Base-by-base conservation (phyloP, 352 stramenopile species). In the Pythium brassicae region DNA sequence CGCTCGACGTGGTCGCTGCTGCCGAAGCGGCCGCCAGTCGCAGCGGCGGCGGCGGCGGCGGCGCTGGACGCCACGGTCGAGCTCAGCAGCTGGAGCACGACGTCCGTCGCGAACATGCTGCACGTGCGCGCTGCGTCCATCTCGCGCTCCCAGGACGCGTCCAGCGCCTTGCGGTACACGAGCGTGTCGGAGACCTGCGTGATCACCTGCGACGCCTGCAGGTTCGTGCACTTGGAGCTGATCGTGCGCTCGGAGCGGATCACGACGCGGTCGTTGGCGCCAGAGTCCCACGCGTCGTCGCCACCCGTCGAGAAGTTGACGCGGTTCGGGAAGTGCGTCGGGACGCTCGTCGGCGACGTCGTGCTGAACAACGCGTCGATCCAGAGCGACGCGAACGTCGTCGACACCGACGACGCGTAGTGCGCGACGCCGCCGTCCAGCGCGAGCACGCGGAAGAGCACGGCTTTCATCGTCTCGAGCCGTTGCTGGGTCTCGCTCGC, bases 191-290 rank as follows among this genome's bases (percentile, higher is more conserved):
- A 59, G 17, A 82, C 57, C 35, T 77, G 76, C 8, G 81, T 89
- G 59, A 89, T 87, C 12, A 89, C 77, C 45, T 90, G 74, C 1
- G 78, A 90, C 3, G 79, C 82, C 59, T 91, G 80, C 42, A 89
- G 54, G 40, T 89, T 92, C 2, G 83, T 90, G 61, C 79, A 89
- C 48, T 90, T 92, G 27, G 83, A 88, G 60, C 79, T 92, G 57
- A 89, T 89, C 0, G 83, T 92, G 3, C 83, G 76, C 43, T 92
- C 83, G 9, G 68, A 83, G 8, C 80, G 78, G 50, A 92, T 87
- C 9, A 85, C 59, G 15, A 78, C 66, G 20, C 70, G 69, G 2
- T 72, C 69, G 29, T 78, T 56, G 27, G 14, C 11, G n/a, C 43
- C 42, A 65, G 73, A 17, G 26, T 43, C 25, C 46, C 10, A 56